Evolutionary conservation across 2,329 filamentous ascomycete species (phyloP).

Genomic region (Apiospora malaysiana): DNA sequence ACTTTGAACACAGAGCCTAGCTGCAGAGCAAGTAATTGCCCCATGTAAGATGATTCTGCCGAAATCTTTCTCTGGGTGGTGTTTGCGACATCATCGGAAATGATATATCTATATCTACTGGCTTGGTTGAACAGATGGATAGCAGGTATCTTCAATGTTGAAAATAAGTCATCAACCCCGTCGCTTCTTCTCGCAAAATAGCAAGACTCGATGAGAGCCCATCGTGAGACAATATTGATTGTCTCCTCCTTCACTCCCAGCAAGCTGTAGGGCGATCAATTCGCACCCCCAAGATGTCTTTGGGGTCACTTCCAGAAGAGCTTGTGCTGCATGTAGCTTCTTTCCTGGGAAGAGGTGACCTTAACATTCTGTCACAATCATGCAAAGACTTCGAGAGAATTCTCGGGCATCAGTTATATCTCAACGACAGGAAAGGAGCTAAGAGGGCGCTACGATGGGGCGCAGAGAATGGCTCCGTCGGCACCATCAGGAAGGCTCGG

Average conservation of each 20-base stretch:
- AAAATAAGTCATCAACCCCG: neutral
- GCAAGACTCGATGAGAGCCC: neutral
- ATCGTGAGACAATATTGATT: neutral
- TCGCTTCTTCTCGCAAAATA: neutral
- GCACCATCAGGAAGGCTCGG: neutral
- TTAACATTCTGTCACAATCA: neutral
- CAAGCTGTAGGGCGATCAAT: neutral
- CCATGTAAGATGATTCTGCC: neutral
- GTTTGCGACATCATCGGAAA: neutral
- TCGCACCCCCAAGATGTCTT: neutral
- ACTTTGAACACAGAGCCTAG: neutral
- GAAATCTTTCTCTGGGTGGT: neutral
- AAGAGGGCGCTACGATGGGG: neutral
- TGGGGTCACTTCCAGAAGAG: neutral
- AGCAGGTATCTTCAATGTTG: neutral
- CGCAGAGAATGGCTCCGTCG: neutral
- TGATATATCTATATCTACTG: neutral
- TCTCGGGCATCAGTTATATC: neutral
- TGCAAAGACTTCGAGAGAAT: neutral
- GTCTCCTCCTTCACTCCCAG: neutral
- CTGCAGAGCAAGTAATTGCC: neutral
- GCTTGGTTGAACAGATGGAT: neutral
- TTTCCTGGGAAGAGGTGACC: neutral
- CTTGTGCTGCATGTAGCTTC: neutral
- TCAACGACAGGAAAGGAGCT: neutral